Percentiles rank a stretch among this genome's conserved stretches.
These are phyloP conservation scores for Ogataea philodendri DNA, from an alignment of 805 yeast genomes.

Conservation along the genomic window DNA sequence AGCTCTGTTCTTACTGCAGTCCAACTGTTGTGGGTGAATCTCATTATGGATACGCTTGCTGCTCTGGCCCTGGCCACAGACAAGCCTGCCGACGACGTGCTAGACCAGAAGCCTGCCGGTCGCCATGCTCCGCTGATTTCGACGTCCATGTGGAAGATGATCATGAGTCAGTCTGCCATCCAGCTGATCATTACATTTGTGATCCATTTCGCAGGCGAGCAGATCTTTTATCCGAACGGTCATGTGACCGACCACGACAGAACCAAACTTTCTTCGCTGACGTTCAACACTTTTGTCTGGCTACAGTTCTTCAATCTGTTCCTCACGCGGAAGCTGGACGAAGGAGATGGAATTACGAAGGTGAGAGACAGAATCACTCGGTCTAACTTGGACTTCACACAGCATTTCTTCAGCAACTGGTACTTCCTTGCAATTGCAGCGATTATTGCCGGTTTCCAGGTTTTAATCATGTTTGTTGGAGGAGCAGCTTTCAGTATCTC, in stretches of 20 bases:
- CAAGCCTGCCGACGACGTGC: slow-evolving; percentile 81
- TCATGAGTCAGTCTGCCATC: slow-evolving; percentile 75
- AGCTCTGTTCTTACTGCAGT: slow-evolving; percentile 93
- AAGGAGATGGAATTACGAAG: slow-evolving; percentile 64
- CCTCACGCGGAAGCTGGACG: slow-evolving; percentile 88
- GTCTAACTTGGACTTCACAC: slow-evolving; percentile 76
- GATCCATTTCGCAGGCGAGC: slow-evolving; percentile 74
- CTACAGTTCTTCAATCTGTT: slow-evolving; percentile 91
- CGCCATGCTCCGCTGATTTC: slow-evolving; percentile 76
- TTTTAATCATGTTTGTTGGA: slow-evolving; percentile 92
- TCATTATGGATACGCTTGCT: slow-evolving; percentile 97
- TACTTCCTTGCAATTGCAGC: slow-evolving; percentile 72
- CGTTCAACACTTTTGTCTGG: slow-evolving; percentile 97
- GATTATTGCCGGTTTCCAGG: slow-evolving; percentile 80
- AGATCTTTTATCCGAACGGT: slow-evolving; percentile 47
- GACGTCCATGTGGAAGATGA: slow-evolving; percentile 98
- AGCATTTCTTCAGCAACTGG: slow-evolving; percentile 76
- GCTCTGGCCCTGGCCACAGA: slow-evolving; percentile 98
- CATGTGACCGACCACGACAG: slow-evolving; percentile 41
- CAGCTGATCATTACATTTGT: slow-evolving; percentile 80
- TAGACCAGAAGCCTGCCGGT: slow-evolving; percentile 82
- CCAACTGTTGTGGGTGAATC: slow-evolving; percentile 94
- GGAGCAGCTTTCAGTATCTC: slow-evolving; percentile 90
- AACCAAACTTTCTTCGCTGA: slow-evolving; percentile 72
- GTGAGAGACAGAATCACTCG: slow-evolving; percentile 57